phyloP scores from a whole-genome alignment of 805 yeast species.

The Candida broadrunensis region DNA sequence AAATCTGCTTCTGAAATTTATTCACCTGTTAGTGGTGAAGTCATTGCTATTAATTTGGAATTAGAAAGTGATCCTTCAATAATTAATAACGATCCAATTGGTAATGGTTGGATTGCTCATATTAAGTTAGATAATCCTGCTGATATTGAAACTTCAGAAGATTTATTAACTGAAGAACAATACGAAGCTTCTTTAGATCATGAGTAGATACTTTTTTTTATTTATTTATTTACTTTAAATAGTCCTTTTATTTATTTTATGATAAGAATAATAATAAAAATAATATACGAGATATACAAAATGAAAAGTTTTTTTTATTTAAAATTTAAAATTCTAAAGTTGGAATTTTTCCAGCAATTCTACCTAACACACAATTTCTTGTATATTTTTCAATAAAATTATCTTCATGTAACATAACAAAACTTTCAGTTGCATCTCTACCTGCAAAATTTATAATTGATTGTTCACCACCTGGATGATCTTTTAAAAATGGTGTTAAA shows the following conservation, averaged over 20 bases:
- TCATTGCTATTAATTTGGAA: constrained; percentile 65
- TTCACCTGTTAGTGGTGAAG: constrained; percentile 77
- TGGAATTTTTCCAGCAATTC: constrained; percentile 46
- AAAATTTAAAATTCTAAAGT: constrained; percentile 26
- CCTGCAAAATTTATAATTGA: constrained; percentile 49
- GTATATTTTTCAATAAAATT: constrained; percentile 50
- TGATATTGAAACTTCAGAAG: constrained; percentile 33
- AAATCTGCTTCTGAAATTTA: constrained; percentile 93
- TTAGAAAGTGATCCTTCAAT: constrained; percentile 72
- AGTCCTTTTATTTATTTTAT: too few species aligned
- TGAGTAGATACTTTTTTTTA: neutral
- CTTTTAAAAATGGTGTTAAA: constrained; percentile 40
- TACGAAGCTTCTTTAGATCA: constrained; percentile 60
- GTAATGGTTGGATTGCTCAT: constrained; percentile 90
- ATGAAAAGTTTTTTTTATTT: neutral
- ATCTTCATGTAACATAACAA: constrained; percentile 57
- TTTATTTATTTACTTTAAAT: too few species aligned
- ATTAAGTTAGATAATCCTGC: constrained; percentile 51
- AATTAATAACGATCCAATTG: constrained; percentile 87
- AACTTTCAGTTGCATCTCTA: constrained; percentile 47
- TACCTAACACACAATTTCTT: constrained; percentile 46
- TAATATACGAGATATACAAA: too few species aligned
- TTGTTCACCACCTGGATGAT: constrained; percentile 63
- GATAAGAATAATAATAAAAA: too few species aligned
- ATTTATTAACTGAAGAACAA: constrained; percentile 51